Percentiles rank a stretch among this genome's conserved stretches.
These are phyloP conservation scores for Starmerella bacillaris DNA, from an alignment of 805 yeast genomes.

Conservation along the genomic window DNA sequence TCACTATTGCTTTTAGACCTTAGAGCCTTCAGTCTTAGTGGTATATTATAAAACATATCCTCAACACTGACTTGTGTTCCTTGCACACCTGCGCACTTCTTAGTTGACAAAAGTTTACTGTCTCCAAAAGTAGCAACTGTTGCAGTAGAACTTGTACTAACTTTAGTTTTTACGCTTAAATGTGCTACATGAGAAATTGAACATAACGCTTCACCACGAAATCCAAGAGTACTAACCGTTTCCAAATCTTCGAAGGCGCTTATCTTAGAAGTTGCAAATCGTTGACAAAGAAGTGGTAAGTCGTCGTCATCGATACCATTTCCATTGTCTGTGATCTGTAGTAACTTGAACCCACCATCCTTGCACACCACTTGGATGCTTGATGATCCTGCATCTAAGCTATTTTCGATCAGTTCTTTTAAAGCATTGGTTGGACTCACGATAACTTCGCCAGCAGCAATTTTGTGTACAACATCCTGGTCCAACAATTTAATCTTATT, in stretches of 20 bases:
- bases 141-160: conserved; percentile 42
- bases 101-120: conserved; percentile 39
- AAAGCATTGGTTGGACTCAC: conserved; percentile 87
- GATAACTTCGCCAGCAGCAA: conserved; percentile 95
- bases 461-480: conserved; percentile 58
- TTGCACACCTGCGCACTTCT: conserved; percentile 64
- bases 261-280: conserved; percentile 85
- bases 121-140: conserved; percentile 49
- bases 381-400: conserved; percentile 70
- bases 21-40: conserved; percentile 55
- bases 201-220: conserved; percentile 79
- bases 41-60: conserved; percentile 76
- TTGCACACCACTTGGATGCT: conserved; percentile 61
- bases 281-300: conserved; percentile 59
- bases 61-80: conserved; percentile 80
- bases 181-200: conserved; percentile 82
- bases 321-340: conserved; percentile 85
- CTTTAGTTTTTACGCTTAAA: conserved; percentile 61
- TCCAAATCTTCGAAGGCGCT: conserved; percentile 44
- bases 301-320: conserved; percentile 57
- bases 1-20: conserved; percentile 19
- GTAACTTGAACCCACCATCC: conserved; percentile 77
- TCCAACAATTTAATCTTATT: conserved; percentile 32
- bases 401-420: conserved; percentile 81
- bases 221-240: conserved; percentile 36